These are phyloP conservation scores for Cladosporium sp. DNA, from an alignment of 2,329 filamentous ascomycete species.

Conservation along the genomic window DNA sequence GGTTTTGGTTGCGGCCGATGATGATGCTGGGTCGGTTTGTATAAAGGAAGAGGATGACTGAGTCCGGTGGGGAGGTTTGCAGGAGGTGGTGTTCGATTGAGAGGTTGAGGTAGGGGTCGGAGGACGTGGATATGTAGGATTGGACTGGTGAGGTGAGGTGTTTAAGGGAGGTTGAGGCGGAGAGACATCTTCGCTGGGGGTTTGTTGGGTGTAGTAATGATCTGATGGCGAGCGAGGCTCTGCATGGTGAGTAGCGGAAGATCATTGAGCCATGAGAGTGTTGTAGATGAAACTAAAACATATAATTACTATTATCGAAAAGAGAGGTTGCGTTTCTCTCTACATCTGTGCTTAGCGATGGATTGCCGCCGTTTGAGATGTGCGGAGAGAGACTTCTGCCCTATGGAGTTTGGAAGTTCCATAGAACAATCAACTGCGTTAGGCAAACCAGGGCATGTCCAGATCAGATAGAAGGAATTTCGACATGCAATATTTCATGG, in stretches of 20 bases:
- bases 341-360: background rate
- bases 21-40: constrained; percentile 82
- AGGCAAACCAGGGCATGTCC: too few relatives aligned
- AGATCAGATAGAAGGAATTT: too few relatives aligned
- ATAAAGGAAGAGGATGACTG: constrained; percentile 81
- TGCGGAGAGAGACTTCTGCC: constrained; percentile 1
- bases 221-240: constrained; percentile 16
- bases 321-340: background rate
- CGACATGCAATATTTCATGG: too few relatives aligned
- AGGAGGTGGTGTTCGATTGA: constrained; percentile 91
- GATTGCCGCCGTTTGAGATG: constrained; percentile 7
- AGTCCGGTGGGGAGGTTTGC: constrained; percentile 65
- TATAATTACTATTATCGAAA: background rate
- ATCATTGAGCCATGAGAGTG: constrained; percentile 26
- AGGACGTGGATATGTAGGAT: constrained; percentile 49
- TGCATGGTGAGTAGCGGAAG: constrained; percentile 22
- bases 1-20: constrained; percentile 95
- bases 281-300: background rate
- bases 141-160: constrained; percentile 33
- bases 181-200: constrained; percentile 20
- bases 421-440: too few relatives aligned
- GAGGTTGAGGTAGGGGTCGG: constrained; percentile 82
- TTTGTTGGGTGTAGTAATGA: constrained; percentile 13
- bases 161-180: constrained; percentile 19
- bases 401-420: constrained; percentile 5